Evolutionary conservation across 2,329 filamentous ascomycete genomes (phyloP).

Genomic region (Claviceps humidiphila): DNA sequence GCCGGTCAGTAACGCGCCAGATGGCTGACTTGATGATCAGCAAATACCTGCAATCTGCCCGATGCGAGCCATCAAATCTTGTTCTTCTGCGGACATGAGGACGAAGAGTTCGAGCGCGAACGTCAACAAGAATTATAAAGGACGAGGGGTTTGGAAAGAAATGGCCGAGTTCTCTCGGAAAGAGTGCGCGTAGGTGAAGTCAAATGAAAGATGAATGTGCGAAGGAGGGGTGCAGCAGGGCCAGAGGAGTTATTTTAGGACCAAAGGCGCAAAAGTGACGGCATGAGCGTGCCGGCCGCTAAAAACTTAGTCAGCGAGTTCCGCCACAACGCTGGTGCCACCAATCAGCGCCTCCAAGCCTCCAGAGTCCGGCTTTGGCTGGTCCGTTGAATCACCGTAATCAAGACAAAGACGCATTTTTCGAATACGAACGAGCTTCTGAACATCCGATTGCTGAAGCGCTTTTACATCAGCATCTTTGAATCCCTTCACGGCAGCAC

Average conservation of each 20-base stretch:
- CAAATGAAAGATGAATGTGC: neutral
- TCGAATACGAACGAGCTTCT: neutral
- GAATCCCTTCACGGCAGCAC: too few relatives aligned
- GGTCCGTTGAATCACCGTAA: too few relatives aligned
- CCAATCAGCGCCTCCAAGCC: neutral
- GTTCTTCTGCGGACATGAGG: slow-evolving; percentile 35
- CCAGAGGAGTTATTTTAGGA: neutral
- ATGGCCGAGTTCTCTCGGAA: neutral
- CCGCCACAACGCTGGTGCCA: neutral
- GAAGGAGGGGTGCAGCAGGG: neutral
- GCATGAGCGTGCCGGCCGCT: neutral
- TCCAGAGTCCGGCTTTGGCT: neutral
- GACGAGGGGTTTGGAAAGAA: neutral
- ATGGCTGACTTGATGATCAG: neutral
- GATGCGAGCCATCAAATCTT: slow-evolving; percentile 41
- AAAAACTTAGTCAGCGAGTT: neutral
- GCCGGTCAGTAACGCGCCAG: slow-evolving; percentile 11
- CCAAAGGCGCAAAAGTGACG: neutral
- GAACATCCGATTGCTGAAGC: too few relatives aligned
- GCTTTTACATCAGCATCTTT: too few relatives aligned
- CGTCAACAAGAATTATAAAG: neutral
- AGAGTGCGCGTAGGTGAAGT: neutral
- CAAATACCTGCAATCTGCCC: slow-evolving; percentile 34
- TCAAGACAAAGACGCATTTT: neutral
- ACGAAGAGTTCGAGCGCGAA: neutral